Evolutionary conservation across 495 filamentous ascomycete species (phyloP).

Genomic region (Xylaria longipes): DNA sequence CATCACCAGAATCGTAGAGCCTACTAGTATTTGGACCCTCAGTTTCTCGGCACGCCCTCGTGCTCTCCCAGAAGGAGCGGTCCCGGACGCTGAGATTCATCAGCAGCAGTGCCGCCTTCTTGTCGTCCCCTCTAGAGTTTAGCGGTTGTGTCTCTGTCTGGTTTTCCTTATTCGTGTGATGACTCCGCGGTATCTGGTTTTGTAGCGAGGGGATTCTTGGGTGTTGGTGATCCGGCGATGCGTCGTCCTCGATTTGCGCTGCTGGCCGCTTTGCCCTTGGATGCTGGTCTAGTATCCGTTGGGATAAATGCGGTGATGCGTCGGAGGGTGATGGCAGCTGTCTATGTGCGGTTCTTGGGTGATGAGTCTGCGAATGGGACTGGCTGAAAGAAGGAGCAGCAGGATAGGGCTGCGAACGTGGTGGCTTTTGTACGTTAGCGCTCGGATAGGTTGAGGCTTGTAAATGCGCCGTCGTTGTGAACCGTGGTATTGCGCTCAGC

Average conservation of each 20-base stretch:
- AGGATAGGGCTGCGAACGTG: slow-evolving; percentile 19
- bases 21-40: not conserved
- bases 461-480: slow-evolving; percentile 35
- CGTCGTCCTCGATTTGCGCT: not conserved
- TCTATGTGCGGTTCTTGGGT: not conserved
- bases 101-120: slow-evolving; percentile 64
- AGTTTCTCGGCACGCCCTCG: not conserved
- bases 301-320: not conserved
- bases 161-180: not conserved
- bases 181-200: not conserved
- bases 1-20: not conserved
- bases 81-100: slow-evolving; percentile 61
- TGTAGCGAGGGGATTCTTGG: not conserved
- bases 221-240: not conserved
- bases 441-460: slow-evolving; percentile 15
- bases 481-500: slow-evolving; percentile 52
- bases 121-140: slow-evolving; percentile 24
- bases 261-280: slow-evolving; percentile 5
- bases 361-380: slow-evolving; percentile 1
- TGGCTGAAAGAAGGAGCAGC: not conserved
- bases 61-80: slow-evolving; percentile 17
- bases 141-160: not conserved
- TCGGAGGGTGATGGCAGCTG: slow-evolving; percentile 17
- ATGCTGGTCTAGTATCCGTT: not conserved
- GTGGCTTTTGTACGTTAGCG: not conserved